Percentiles rank a stretch among this genome's conserved stretches.
Evolutionary conservation across 768 basidiomycete genomes (phyloP).

Genomic region (Tricholomella constricta): DNA sequence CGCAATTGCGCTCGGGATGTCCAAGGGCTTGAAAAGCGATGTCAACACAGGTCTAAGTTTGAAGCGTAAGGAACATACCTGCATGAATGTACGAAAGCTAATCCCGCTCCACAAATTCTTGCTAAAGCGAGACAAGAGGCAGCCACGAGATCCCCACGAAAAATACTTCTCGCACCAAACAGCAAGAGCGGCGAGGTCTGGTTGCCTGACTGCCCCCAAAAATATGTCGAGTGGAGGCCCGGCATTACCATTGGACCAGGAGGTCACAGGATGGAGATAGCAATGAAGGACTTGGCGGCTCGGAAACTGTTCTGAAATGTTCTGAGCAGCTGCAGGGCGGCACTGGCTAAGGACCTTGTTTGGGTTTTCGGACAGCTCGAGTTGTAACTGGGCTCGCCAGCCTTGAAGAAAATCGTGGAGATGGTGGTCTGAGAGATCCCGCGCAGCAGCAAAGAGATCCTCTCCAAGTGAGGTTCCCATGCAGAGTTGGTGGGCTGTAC

Average conservation of each 20-base stretch:
- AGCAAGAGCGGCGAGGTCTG: constrained; percentile 48
- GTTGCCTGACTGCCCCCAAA: background rate
- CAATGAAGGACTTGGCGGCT: constrained; percentile 50
- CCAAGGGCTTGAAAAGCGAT: too few relatives aligned
- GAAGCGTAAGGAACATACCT: constrained; percentile 6
- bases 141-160: constrained; percentile 43
- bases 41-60: too few relatives aligned
- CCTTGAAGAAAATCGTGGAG: constrained; percentile 3
- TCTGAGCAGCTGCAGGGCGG: constrained; percentile 45
- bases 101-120: constrained; percentile 58
- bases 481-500: constrained; percentile 53
- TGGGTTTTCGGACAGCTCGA: constrained; percentile 3
- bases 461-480: constrained; percentile 62
- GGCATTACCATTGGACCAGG: constrained; percentile 34
- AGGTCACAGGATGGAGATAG: constrained; percentile 59
- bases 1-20: too few relatives aligned
- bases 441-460: constrained; percentile 42
- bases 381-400: constrained; percentile 10
- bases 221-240: constrained; percentile 30
- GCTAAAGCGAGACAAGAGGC: constrained; percentile 54
- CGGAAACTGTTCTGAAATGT: constrained; percentile 52
- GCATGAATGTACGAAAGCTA: constrained; percentile 44
- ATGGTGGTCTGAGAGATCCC: background rate
- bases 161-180: constrained; percentile 62
- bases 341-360: constrained; percentile 44